Evolutionary conservation across 2,329 filamentous ascomycete species (phyloP).

Genomic region (Samsoniella hepiali): DNA sequence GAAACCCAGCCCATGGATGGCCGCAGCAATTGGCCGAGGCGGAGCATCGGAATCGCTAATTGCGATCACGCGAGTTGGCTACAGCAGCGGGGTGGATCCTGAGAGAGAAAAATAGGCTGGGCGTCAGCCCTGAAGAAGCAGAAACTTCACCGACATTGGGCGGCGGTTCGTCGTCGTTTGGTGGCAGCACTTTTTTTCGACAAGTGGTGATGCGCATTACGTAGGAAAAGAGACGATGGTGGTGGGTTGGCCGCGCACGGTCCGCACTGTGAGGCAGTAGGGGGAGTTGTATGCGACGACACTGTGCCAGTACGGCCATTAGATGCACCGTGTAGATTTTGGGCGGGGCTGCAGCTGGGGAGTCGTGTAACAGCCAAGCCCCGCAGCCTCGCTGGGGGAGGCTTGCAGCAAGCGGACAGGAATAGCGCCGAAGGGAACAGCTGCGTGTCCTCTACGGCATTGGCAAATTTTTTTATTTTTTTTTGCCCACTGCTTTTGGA

Average conservation of each 20-base stretch:
- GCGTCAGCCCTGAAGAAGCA: background rate
- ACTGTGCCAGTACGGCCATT: background rate
- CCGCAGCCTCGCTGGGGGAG: conserved; percentile 9
- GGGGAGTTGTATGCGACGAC: rapidly evolving
- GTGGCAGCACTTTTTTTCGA: background rate
- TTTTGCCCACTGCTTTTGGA: background rate
- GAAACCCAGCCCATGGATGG: background rate
- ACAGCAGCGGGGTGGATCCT: conserved; percentile 1
- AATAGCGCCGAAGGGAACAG: no score
- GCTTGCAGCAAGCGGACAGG: background rate
- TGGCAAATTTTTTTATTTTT: background rate
- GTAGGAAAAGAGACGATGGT: background rate
- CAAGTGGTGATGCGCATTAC: conserved; percentile 1
- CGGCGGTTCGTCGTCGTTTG: background rate
- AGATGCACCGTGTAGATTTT: conserved; percentile 13
- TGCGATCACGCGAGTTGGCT: conserved; percentile 19
- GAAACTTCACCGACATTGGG: conserved; percentile 6
- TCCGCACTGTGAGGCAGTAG: background rate
- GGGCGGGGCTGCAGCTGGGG: background rate
- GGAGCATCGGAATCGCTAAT: conserved; percentile 18
- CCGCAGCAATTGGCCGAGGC: background rate
- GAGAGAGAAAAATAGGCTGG: background rate
- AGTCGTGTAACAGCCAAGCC: background rate
- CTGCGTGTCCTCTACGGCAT: no score
- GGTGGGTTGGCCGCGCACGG: background rate